phyloP scores from a whole-genome alignment of 305 asterid species.

The Solanum hybrid region DNA sequence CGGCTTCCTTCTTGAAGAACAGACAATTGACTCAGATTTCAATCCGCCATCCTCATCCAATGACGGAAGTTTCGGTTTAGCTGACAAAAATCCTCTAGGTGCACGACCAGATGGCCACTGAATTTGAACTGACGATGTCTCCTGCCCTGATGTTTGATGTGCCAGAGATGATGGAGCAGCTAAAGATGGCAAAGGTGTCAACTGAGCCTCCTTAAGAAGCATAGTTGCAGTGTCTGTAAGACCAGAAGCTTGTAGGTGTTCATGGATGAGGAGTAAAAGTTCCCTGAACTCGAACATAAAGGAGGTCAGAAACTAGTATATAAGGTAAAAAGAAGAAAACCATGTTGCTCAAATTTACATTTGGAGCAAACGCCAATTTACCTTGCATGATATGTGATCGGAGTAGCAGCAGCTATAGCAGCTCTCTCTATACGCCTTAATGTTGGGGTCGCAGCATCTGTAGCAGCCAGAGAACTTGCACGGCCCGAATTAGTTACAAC shows the following conservation, averaged over 20 bases:
- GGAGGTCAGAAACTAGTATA: not conserved
- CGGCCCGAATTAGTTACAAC: conserved; percentile 98
- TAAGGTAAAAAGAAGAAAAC: conserved; percentile 1
- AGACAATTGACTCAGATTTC: conserved; percentile 38
- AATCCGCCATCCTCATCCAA: conserved; percentile 37
- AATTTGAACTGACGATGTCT: conserved; percentile 48
- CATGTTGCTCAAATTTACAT: not conserved
- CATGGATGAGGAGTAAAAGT: conserved; percentile 84
- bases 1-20: conserved; percentile 50
- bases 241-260: conserved; percentile 96
- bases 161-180: conserved; percentile 80
- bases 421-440: conserved; percentile 98
- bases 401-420: conserved; percentile 99
- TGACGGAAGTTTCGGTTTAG: conserved; percentile 34
- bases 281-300: conserved; percentile 48
- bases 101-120: conserved; percentile 94
- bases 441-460: conserved; percentile 96
- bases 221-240: conserved; percentile 54
- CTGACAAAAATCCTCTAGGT: conserved; percentile 62
- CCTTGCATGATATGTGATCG: conserved; percentile 93
- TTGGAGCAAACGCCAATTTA: conserved; percentile 18
- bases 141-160: conserved; percentile 66
- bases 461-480: conserved; percentile 92
- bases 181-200: conserved; percentile 84
- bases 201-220: conserved; percentile 85